Evolutionary conservation across 805 yeast species (phyloP), one percentile per base, ranked within the genome.

Genomic region (Barnettozyma pratensis): DNA sequence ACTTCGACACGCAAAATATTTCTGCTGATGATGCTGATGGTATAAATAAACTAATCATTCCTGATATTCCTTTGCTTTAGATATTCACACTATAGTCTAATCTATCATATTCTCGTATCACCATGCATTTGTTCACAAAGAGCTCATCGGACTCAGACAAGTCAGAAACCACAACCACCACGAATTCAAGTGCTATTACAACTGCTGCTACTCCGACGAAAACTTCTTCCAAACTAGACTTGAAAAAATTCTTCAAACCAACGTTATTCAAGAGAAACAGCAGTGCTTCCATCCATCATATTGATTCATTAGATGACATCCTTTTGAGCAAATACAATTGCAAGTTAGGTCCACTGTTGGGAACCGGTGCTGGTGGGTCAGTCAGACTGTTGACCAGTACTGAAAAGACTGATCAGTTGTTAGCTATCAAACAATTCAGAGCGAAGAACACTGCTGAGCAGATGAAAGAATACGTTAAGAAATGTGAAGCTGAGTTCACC

Each of bases 281-380:
- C 11, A 27, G n/a, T 28, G 5, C 19, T 9, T 35, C 26, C 19
- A 19, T 9, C 27, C 44, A 25, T 19, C 49, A 42, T 25, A 27
- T 51, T 49, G 54, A 80, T 74, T 53, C 74, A 73, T 37, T 49
- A 32, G 83, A 78, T 51, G 78, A 82, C 11, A 71, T 76, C 0
- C 62, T 80, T 42, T 73, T 74, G 10, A 73, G 72, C 50, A 82
- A 85, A 58, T 87, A 86, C 62, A 88, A 92, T 48, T 37, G 46
- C 26, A 83, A 79, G 54, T 64, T 84, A 52, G 91, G 92, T 44
- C 83, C 84, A 61, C 76, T 83, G 49, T 65, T 87, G 42, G 96
- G 96, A 14, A 81, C 89, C 1, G 96, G 96, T 48, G 96, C 94
- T 10, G 96, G 95, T 43, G 96, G 96, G 6, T 79, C 90, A 1